Base-by-base conservation (phyloP, 805 yeast genomes). In the Jamesozyma piceae region DNA sequence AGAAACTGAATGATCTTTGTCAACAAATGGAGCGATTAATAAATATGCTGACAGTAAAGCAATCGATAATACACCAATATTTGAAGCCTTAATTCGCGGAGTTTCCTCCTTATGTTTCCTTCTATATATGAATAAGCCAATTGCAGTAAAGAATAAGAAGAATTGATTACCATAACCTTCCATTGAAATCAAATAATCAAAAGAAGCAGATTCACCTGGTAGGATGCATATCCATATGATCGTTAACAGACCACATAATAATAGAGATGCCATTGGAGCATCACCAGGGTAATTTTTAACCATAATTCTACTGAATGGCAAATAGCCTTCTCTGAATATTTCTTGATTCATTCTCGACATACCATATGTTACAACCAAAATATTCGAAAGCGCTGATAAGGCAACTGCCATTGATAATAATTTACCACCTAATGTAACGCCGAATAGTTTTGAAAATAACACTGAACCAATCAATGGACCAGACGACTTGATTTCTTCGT, bases 311-410 rank as follows among this genome's bases (percentile, higher is more conserved):
- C 80, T 69, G 43, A 65, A 74, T 9, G 86, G 86, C 13, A 78
- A 52, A 43, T 67, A 74, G 0, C 84, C 84, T 50, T 78, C 83
- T 43, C 81, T 64, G 49, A 79, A 77, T 4, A 74, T 73, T 55
- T 78, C 84, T 54, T 79, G 86, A 48, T 75, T 75, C 64, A 75
- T 73, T 53, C 86, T 65, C 0, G 82, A 75, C 10, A 75, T 64
- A 4, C 78, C 69, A 54, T 78, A 79, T 15, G 77, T 49, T 1
- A 76, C 80, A 10, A 78, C 83, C 56, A 77, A 71, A 2, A 78
- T 73, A 51, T 79, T 79, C 0, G 84, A 81, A 1, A 74, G 76
- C 4, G 83, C 69, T 32, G 79, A 74, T n/a, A 78, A 43, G 0
- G 82, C 82, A 22, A 78, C 73, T 0, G 81, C 67, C 29, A 75